Conservation (phyloP, 345 rosid species). For the Brassica incana region DNA sequence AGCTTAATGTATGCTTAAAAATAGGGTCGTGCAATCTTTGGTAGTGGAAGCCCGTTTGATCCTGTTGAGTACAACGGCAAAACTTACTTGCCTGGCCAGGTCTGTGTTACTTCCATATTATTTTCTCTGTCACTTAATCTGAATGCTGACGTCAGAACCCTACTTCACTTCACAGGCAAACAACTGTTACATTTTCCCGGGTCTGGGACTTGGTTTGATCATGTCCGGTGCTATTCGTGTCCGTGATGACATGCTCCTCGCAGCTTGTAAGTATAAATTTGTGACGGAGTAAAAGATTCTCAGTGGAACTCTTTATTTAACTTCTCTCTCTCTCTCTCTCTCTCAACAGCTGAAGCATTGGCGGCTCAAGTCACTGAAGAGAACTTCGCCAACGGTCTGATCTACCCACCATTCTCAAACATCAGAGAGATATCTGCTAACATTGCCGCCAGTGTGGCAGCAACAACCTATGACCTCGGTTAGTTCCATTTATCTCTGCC, state of each 20-base stretch:
- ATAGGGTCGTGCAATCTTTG: constrained; percentile 92
- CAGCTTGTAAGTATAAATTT: constrained; percentile 73
- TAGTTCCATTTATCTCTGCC: constrained; percentile 28
- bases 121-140: constrained; percentile 1
- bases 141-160: not conserved
- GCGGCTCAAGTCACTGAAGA: constrained; percentile 74
- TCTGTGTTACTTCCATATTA: constrained; percentile 22
- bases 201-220: constrained; percentile 91
- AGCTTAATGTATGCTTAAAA: not conserved
- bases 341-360: constrained; percentile 79
- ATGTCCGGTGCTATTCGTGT: constrained; percentile 92
- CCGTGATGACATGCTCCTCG: constrained; percentile 94
- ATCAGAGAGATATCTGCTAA: constrained; percentile 87
- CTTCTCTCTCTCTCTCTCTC: not conserved
- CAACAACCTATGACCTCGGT: constrained; percentile 95
- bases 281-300: not conserved
- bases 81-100: constrained; percentile 89
- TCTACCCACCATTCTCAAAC: constrained; percentile 88
- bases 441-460: constrained; percentile 88
- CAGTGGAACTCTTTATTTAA: not conserved
- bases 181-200: constrained; percentile 97
- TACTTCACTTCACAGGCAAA: constrained; percentile 58
- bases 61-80: constrained; percentile 73
- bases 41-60: constrained; percentile 97
- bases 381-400: constrained; percentile 69